Conservation (phyloP, 75 land plant species). For the Azolla pinnata region DNA sequence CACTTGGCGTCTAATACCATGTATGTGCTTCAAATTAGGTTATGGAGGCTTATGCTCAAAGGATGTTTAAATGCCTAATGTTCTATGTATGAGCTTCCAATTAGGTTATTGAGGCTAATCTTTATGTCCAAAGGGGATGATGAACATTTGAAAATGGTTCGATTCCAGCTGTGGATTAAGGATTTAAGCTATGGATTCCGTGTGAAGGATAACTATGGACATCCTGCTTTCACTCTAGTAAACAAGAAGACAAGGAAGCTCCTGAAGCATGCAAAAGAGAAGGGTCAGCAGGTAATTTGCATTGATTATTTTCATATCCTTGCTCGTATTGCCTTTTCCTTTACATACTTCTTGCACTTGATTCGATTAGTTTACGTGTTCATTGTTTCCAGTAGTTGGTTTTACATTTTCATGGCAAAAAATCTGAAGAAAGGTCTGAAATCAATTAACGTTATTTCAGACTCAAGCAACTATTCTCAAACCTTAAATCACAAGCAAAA, state of each 20-base stretch:
- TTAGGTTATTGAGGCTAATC: neutral
- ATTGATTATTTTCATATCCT: neutral
- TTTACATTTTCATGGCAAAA: no score
- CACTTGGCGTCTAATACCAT: no score
- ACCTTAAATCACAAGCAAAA: no score
- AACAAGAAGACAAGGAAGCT: conserved; percentile 39
- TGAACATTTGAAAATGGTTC: neutral
- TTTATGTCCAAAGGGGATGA: neutral
- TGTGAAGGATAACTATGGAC: conserved; percentile 30
- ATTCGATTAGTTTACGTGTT: no score
- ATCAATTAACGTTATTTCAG: no score
- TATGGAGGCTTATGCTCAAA: neutral
- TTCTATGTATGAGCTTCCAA: neutral
- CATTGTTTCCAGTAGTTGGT: no score
- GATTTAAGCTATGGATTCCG: conserved; percentile 23
- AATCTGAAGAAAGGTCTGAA: no score
- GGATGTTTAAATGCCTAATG: neutral
- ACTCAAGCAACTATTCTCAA: no score
- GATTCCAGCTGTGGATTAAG: conserved; percentile 30
- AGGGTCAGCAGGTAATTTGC: conserved; percentile 32
- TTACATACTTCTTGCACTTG: neutral
- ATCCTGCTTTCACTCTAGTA: conserved; percentile 28
- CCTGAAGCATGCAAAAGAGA: conserved; percentile 24
- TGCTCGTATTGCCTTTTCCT: neutral
- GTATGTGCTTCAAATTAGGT: neutral